Base-by-base conservation (phyloP, 208 protist genomes). In the Balamuthia mandrillaris region DNA sequence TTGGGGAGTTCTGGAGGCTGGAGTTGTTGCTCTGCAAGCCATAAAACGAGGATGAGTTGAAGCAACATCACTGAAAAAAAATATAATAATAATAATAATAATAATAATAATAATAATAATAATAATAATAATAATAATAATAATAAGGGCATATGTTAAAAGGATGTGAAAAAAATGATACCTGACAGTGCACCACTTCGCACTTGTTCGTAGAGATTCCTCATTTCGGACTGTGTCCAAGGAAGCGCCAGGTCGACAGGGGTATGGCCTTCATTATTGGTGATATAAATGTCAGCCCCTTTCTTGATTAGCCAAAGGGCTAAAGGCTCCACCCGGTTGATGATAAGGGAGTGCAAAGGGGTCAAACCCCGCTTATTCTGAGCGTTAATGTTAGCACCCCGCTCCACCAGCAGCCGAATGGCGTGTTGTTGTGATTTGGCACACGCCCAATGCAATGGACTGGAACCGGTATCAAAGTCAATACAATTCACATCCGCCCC, bases 391-490 rank as follows among this genome's bases (percentile, higher is more conserved):
- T 77, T 77, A 10, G 66, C 66, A 4, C 66, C 66, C 14, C 42
- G 41, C 66, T 77, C 66, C 41, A 77, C 66, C 37, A 77, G n/a
- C 21, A 77, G 27, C 60, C 60, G 24, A 37, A 68, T 68, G 14
- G 60, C 60, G 35, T 68, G 60, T 37, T 68, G 60, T 37, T 68
- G 60, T 37, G 60, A 68, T n/a, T 68, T 68, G 60, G 60, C 60
- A 24, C 60, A 68, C 60, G 60, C 60, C 60, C 60, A 68, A 24
- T 68, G 60, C 60, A 68, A 37, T 21, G 60, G 60, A 9, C 35
- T 68, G 18, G 60, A 68, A 39, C 60, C 60, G 9, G 60, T 68
- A 24, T 68, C 60, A 68, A 68, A 68, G 35, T 68, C 60, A 24
- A 42, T 37, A 37, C 60, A 68, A 37, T 68, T 68, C 0, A 68